These are phyloP conservation scores for Ustilaginoidea virens DNA, from an alignment of 2,329 filamentous ascomycete genomes.

Conservation along the genomic window DNA sequence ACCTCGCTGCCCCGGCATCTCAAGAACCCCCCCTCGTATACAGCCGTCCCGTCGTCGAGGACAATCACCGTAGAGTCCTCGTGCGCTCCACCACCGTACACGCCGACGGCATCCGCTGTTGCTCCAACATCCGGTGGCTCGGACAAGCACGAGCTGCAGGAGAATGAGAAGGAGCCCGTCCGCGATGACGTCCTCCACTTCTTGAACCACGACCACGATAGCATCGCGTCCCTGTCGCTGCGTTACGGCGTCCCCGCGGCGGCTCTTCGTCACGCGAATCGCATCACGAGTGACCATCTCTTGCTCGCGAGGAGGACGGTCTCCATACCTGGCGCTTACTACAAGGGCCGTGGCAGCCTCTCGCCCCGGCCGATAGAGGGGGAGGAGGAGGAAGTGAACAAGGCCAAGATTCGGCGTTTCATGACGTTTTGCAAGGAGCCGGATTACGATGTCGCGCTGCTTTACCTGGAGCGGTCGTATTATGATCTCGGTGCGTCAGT, in stretches of 20 bases:
- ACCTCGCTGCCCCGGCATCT: slow-evolving; percentile 45
- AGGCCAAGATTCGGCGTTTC: slow-evolving; percentile 56
- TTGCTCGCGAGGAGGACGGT: slow-evolving; percentile 53
- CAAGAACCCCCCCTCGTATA: slow-evolving; percentile 53
- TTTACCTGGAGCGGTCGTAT: slow-evolving; percentile 57
- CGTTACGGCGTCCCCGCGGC: slow-evolving; percentile 53
- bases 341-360: slow-evolving; percentile 50
- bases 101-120: slow-evolving; percentile 1
- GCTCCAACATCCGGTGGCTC: neutral
- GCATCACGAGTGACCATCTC: slow-evolving; percentile 55
- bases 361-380: slow-evolving; percentile 58
- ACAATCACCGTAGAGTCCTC: slow-evolving; percentile 10
- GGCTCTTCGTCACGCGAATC: slow-evolving; percentile 50
- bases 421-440: slow-evolving; percentile 67
- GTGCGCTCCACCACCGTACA: slow-evolving; percentile 25
- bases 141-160: neutral
- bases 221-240: slow-evolving; percentile 50
- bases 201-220: slow-evolving; percentile 54
- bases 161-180: slow-evolving; percentile 18
- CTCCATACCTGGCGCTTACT: slow-evolving; percentile 55
- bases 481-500: slow-evolving; percentile 54
- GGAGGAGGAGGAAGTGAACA: slow-evolving; percentile 58
- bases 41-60: slow-evolving; percentile 17
- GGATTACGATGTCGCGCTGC: slow-evolving; percentile 59
- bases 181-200: slow-evolving; percentile 61